Evolutionary conservation across 768 basidiomycete genomes (phyloP).

Genomic region (Psilocybe subaeruginosa): DNA sequence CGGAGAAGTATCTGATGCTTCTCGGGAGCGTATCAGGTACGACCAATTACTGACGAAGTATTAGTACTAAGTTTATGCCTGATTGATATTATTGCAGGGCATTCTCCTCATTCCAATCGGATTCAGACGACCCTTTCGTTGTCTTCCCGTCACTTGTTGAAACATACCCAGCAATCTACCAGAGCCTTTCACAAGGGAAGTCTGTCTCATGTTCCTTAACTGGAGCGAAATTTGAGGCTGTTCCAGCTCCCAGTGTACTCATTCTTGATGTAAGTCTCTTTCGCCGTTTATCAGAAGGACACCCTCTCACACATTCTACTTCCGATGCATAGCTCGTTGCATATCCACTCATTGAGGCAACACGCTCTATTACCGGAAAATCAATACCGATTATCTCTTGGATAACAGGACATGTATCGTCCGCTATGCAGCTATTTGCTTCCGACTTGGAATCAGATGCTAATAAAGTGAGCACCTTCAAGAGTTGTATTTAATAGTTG

Average conservation of each 20-base stretch:
- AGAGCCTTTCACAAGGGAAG: background rate
- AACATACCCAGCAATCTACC: conserved; percentile 4
- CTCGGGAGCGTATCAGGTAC: conserved; percentile 1
- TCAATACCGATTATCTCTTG: background rate
- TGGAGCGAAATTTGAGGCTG: conserved; percentile 7
- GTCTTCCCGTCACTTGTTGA: background rate
- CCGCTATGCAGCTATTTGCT: background rate
- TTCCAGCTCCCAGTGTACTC: conserved; percentile 1
- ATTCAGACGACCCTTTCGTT: background rate
- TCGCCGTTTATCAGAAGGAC: background rate
- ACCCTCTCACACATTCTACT: background rate
- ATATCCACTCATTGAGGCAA: background rate
- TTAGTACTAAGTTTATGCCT: background rate
- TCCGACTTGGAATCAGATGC: background rate
- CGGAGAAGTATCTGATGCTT: background rate
- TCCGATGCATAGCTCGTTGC: background rate
- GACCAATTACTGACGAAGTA: background rate
- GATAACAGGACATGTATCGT: background rate
- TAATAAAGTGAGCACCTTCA: background rate
- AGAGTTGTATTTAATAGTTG: too few relatives aligned
- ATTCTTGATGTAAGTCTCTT: conserved; percentile 6
- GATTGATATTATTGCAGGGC: background rate
- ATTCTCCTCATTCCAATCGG: background rate
- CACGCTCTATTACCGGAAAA: background rate
- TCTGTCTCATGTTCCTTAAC: conserved; percentile 1